phyloP scores from a whole-genome alignment of 306 rosid species.

The Rosa chinensis region DNA sequence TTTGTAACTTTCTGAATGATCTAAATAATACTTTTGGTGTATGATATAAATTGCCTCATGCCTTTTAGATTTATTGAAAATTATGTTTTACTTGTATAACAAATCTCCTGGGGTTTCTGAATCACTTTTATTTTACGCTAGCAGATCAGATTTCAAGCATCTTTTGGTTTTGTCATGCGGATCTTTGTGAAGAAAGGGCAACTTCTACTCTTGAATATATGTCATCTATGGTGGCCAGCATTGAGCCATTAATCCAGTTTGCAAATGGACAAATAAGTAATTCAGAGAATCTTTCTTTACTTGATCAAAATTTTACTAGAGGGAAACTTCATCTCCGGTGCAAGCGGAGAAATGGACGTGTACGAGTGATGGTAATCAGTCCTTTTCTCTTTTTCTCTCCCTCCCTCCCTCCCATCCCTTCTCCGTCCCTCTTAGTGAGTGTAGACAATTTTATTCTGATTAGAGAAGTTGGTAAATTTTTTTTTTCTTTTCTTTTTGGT shows the following conservation, averaged over 20 bases:
- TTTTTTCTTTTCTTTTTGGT: neutral
- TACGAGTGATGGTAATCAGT: slow-evolving; percentile 69
- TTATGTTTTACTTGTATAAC: slow-evolving; percentile 4
- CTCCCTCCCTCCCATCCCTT: neutral
- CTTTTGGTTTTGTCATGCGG: slow-evolving; percentile 76
- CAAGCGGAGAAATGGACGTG: slow-evolving; percentile 97
- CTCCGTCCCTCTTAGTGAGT: neutral
- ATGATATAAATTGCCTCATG: neutral
- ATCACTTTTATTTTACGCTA: slow-evolving; percentile 27
- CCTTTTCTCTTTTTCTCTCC: slow-evolving; percentile 22
- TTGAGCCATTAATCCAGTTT: slow-evolving; percentile 58
- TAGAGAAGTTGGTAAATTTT: neutral
- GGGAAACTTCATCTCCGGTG: slow-evolving; percentile 73
- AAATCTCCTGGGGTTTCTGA: slow-evolving; percentile 3
- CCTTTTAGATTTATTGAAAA: slow-evolving; percentile 8
- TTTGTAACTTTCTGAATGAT: neutral
- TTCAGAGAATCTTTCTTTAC: slow-evolving; percentile 35
- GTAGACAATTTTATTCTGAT: slow-evolving; percentile 16
- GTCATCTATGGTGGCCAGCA: slow-evolving; percentile 78
- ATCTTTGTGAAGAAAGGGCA: slow-evolving; percentile 80
- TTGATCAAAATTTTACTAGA: slow-evolving; percentile 45
- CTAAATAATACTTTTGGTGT: neutral
- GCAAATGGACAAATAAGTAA: slow-evolving; percentile 38
- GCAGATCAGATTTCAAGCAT: slow-evolving; percentile 74
- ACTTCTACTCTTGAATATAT: slow-evolving; percentile 65